A percentile compares a stretch with the other conserved stretches of the same genome.
phyloP scores from a whole-genome alignment of 23 red algal genomes.

The Gracilariopsis chorda region DNA sequence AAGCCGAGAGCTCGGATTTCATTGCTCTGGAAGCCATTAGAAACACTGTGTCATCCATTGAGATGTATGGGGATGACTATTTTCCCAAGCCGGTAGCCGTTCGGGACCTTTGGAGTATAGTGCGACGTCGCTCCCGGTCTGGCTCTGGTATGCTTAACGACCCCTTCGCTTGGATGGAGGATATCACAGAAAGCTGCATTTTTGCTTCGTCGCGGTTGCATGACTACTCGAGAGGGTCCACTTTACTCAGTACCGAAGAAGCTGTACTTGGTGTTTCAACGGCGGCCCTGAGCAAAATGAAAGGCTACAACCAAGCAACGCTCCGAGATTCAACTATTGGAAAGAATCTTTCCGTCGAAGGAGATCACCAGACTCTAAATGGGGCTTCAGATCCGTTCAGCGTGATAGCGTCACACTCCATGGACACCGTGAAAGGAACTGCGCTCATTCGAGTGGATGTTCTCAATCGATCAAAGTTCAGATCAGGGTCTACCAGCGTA shows the following conservation, averaged over 20 bases:
- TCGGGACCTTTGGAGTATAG: background rate
- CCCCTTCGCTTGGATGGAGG: conserved; percentile 55
- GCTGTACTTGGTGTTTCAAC: conserved; percentile 17
- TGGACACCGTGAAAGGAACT: conserved; percentile 54
- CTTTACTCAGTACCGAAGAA: conserved; percentile 52
- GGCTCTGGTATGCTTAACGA: background rate
- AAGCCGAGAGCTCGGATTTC: conserved; percentile 63
- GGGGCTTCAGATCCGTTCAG: conserved; percentile 66
- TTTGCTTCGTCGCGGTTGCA: conserved; percentile 66
- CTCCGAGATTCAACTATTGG: conserved; percentile 2
- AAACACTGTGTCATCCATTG: conserved; percentile 39
- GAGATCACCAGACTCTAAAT: conserved; percentile 46
- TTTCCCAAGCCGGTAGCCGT: conserved; percentile 46
- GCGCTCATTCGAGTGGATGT: conserved; percentile 43
- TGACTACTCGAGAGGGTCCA: conserved; percentile 37
- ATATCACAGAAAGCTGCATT: conserved; percentile 62
- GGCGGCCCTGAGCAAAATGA: conserved; percentile 19
- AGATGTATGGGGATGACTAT: conserved; percentile 57
- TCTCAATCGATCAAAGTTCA: conserved; percentile 27
- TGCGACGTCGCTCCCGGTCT: background rate
- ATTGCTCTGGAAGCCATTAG: conserved; percentile 47
- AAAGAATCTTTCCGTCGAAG: conserved; percentile 10
- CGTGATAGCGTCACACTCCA: conserved; percentile 49
- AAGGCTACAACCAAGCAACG: background rate
- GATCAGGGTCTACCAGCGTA: conserved; percentile 5